These are phyloP conservation scores for Entomortierella chlamydospora DNA, from an alignment of 192 early-diverging fungal genomes.

Conservation along the genomic window DNA sequence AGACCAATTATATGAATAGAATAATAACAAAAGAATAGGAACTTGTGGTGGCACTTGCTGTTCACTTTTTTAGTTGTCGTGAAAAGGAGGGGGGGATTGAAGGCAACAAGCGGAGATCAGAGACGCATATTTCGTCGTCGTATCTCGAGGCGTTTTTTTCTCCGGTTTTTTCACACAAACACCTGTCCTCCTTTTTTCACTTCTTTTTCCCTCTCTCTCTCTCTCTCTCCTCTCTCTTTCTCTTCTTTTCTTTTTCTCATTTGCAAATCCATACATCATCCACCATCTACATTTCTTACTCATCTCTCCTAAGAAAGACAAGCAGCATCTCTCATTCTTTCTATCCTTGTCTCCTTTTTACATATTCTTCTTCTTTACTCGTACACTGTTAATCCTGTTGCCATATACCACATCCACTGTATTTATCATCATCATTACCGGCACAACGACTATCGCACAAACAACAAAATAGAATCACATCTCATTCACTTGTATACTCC, in stretches of 20 bases:
- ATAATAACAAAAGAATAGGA: not conserved
- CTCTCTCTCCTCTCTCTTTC: not conserved
- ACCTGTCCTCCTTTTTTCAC: not conserved
- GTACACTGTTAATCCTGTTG: too few relatives aligned
- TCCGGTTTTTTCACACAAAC: slow-evolving; percentile 27
- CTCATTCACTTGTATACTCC: not conserved
- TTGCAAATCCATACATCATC: not conserved
- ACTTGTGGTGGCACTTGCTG: slow-evolving; percentile 7
- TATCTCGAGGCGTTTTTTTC: slow-evolving; percentile 12
- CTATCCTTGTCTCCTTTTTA: too few relatives aligned
- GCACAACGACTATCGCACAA: too few relatives aligned
- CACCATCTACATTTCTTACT: not conserved
- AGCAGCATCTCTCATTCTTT: too few relatives aligned
- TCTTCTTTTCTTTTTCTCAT: slow-evolving; percentile 3
- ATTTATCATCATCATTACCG: too few relatives aligned
- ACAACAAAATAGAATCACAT: too few relatives aligned
- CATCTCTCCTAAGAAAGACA: too few relatives aligned
- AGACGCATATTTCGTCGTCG: not conserved
- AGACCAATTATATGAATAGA: not conserved
- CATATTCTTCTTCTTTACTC: too few relatives aligned
- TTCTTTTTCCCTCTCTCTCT: slow-evolving; percentile 15
- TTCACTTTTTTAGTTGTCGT: not conserved
- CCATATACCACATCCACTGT: too few relatives aligned
- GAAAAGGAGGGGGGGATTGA: not conserved
- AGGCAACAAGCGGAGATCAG: not conserved